phyloP scores from a whole-genome alignment of 2,329 filamentous ascomycete genomes.

The Endothia cerciana region DNA sequence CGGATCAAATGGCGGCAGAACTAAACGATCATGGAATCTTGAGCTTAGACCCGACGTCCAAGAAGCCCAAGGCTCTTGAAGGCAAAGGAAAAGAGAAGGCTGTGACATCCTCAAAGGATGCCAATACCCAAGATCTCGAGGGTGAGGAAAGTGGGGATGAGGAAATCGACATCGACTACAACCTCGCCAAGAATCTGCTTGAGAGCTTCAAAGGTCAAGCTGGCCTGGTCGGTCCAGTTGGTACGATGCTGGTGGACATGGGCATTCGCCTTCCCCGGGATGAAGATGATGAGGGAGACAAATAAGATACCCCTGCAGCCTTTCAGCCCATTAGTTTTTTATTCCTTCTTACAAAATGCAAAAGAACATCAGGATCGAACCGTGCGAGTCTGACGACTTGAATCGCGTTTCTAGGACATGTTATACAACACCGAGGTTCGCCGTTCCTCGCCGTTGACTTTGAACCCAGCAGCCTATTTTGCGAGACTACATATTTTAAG shows the following conservation, averaged over 20 bases:
- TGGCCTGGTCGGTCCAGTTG: conserved; percentile 81
- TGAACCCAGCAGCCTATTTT: no score
- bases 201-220: conserved; percentile 92
- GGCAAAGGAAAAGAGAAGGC: conserved; percentile 28
- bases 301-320: neutral
- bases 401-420: neutral
- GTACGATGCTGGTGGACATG: conserved; percentile 87
- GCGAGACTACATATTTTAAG: no score
- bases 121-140: conserved; percentile 41
- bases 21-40: conserved; percentile 71
- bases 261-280: conserved; percentile 81
- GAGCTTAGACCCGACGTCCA: conserved; percentile 49
- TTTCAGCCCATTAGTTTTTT: neutral
- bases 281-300: conserved; percentile 45
- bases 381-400: neutral
- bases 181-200: conserved; percentile 85
- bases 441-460: no score
- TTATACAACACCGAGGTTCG: neutral
- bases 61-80: conserved; percentile 39
- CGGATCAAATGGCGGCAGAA: conserved; percentile 73
- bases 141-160: conserved; percentile 57
- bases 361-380: neutral
- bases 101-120: conserved; percentile 13
- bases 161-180: conserved; percentile 79
- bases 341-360: neutral